These are phyloP conservation scores for Daedaleopsis nitida DNA, from an alignment of 768 basidiomycete genomes.

Conservation along the genomic window DNA sequence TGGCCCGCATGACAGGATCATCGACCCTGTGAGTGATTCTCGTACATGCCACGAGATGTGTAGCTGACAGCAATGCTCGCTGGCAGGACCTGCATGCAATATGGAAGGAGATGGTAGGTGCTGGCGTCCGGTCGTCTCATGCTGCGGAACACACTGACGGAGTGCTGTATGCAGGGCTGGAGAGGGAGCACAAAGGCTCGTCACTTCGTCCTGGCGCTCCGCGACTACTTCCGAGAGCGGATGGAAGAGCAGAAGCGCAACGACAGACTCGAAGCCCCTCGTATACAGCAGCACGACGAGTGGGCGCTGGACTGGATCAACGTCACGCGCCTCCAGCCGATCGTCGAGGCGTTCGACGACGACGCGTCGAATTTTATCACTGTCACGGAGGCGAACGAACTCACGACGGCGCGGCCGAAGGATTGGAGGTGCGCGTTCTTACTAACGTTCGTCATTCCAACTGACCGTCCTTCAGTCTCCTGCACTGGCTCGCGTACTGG, in stretches of 20 bases:
- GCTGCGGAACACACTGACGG: background rate
- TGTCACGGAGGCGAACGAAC: constrained; percentile 35
- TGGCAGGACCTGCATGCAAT: constrained; percentile 46
- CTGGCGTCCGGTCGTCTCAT: background rate
- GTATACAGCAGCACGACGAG: constrained; percentile 19
- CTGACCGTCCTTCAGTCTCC: constrained; percentile 20
- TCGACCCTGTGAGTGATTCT: constrained; percentile 26
- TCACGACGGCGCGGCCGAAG: constrained; percentile 27
- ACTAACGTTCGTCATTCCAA: background rate
- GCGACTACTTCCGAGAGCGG: constrained; percentile 34
- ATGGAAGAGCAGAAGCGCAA: constrained; percentile 5
- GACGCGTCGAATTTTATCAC: constrained; percentile 37
- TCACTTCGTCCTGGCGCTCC: constrained; percentile 31
- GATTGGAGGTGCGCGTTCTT: constrained; percentile 32
- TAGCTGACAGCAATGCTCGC: background rate
- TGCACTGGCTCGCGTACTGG: constrained; percentile 37
- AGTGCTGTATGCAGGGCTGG: constrained; percentile 27
- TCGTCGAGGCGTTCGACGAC: constrained; percentile 37
- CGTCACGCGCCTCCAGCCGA: constrained; percentile 24
- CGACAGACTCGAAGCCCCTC: background rate
- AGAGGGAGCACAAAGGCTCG: constrained; percentile 31
- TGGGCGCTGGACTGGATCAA: constrained; percentile 32
- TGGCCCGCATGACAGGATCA: background rate
- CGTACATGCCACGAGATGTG: background rate
- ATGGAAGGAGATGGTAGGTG: constrained; percentile 55